phyloP scores from a whole-genome alignment of 169 alveolate genomes.

The Toxoplasma gondii region DNA sequence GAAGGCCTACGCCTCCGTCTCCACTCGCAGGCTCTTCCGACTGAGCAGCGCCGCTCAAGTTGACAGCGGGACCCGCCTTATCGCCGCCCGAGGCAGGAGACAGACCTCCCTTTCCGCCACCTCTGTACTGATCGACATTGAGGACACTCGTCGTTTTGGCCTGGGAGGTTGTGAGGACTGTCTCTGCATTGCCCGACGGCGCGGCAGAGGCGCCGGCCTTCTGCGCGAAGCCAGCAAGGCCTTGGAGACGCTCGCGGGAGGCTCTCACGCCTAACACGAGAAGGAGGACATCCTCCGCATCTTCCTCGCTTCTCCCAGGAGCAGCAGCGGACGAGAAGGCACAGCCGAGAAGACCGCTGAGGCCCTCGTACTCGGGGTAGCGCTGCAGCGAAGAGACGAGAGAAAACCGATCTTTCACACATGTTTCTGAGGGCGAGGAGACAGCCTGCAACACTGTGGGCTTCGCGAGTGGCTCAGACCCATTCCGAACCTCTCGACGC shows the following conservation, averaged over 20 bases:
- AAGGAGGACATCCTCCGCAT: background rate
- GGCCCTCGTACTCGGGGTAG: background rate
- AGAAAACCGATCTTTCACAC: background rate
- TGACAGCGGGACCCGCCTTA: background rate
- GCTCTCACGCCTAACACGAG: constrained; percentile 1
- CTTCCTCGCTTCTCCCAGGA: background rate
- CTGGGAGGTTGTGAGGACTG: too few species aligned
- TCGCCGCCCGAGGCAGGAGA: background rate
- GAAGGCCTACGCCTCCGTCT: background rate
- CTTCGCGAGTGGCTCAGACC: background rate
- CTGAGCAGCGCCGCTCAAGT: background rate
- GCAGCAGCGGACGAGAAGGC: background rate
- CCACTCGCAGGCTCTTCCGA: background rate
- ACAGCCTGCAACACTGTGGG: background rate
- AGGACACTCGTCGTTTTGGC: too few species aligned
- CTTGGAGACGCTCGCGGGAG: background rate
- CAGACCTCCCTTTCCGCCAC: background rate
- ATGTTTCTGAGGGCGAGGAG: background rate
- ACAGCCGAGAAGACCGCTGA: background rate
- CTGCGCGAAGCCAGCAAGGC: background rate
- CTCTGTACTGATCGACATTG: background rate
- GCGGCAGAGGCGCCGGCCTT: background rate
- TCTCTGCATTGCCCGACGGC: background rate
- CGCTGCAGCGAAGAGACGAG: background rate
- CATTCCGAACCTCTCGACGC: background rate